These are phyloP conservation scores for Cytospora leucostoma DNA, from an alignment of 2,329 filamentous ascomycete genomes.

Conservation along the genomic window DNA sequence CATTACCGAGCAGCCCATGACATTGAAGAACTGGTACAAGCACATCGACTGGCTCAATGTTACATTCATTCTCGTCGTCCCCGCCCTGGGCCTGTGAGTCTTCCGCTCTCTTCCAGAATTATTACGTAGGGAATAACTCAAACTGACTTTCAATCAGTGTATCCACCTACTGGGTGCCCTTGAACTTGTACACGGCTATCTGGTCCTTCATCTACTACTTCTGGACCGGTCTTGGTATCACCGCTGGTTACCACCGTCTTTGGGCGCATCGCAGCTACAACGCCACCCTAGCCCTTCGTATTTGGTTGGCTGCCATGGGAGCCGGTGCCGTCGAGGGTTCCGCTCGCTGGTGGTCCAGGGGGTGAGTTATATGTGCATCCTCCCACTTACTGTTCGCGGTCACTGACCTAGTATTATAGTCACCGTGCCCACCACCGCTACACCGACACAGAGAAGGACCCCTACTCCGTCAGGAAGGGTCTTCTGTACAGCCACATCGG, in stretches of 20 bases:
- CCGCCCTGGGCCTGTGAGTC: conserved; percentile 63
- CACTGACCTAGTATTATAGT: conserved; percentile 24
- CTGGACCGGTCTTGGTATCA: conserved; percentile 79
- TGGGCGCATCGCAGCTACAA: conserved; percentile 88
- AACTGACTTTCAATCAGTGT: conserved; percentile 40
- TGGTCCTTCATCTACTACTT: conserved; percentile 81
- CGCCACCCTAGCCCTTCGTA: conserved; percentile 71
- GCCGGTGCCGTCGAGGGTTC: conserved; percentile 84
- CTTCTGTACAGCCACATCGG: conserved; percentile 81
- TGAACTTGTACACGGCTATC: conserved; percentile 69
- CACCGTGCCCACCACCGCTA: conserved; percentile 89
- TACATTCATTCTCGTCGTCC: conserved; percentile 75
- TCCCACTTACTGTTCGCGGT: neutral
- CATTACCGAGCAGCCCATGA: conserved; percentile 81
- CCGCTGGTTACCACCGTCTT: conserved; percentile 77
- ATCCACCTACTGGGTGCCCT: conserved; percentile 75
- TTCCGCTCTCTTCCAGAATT: neutral
- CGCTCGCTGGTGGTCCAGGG: conserved; percentile 85
- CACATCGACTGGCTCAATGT: conserved; percentile 95
- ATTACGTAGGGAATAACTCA: too few relatives aligned
- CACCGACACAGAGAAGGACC: conserved; percentile 90
- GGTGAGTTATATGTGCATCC: conserved; percentile 35
- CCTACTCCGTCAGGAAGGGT: conserved; percentile 88
- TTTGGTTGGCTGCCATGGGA: conserved; percentile 80
- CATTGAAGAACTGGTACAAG: conserved; percentile 81